Conservation (phyloP, 2,329 filamentous ascomycete genomes). For the Pseudogymnoascus sp. region DNA sequence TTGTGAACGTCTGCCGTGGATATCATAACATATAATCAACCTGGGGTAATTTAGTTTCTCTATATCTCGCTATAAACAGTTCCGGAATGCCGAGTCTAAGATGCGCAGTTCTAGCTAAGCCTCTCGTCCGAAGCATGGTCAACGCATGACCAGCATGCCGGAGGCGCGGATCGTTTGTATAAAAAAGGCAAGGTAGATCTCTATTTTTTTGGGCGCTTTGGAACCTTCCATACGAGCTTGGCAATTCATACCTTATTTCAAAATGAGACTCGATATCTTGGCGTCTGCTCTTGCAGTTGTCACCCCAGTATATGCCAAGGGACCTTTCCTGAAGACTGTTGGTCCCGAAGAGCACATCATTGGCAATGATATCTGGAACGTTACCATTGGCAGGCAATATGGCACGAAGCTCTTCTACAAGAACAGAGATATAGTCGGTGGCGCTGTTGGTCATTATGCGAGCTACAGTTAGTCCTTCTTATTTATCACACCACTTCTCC, state of each 20-base stretch:
- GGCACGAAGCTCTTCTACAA: slow-evolving; percentile 19
- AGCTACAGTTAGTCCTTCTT: background rate
- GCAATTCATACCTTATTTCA: slow-evolving; percentile 1
- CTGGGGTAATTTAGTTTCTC: background rate
- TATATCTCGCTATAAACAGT: background rate
- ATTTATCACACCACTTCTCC: slow-evolving; percentile 9
- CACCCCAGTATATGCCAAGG: background rate
- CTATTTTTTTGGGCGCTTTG: background rate
- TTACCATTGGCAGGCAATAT: slow-evolving; percentile 17
- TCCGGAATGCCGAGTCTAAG: slow-evolving; percentile 1
- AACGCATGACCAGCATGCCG: background rate
- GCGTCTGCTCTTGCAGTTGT: background rate
- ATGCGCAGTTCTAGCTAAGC: background rate
- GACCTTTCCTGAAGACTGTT: background rate
- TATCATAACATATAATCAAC: background rate
- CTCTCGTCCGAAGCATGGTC: background rate
- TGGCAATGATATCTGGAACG: slow-evolving; percentile 20
- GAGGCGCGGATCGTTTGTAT: background rate
- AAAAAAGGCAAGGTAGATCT: background rate
- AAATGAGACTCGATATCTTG: slow-evolving; percentile 3
- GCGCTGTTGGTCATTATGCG: slow-evolving; percentile 8
- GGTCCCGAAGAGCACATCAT: slow-evolving; percentile 12
- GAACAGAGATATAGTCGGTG: slow-evolving; percentile 15
- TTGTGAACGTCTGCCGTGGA: background rate
- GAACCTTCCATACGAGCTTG: slow-evolving; percentile 1